Conservation (phyloP, 2,329 filamentous ascomycete genomes). For the Zasmidium citrigriseum region DNA sequence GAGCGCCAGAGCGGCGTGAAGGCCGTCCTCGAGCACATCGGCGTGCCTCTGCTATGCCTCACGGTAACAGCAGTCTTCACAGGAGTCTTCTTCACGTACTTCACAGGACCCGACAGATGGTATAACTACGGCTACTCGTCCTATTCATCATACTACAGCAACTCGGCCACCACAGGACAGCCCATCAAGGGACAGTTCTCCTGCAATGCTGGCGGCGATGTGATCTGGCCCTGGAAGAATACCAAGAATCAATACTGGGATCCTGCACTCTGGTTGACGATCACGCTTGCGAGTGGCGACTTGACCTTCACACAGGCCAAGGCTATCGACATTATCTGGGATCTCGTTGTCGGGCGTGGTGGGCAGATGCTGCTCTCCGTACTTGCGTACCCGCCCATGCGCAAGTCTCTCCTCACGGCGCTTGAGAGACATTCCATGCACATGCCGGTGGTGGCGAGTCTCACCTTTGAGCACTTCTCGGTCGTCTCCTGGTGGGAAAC, state of each 20-base stretch:
- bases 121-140: neutral
- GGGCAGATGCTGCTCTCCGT: constrained; percentile 14
- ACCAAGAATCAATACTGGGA: constrained; percentile 12
- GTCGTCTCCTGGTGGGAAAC: constrained; percentile 2
- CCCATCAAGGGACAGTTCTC: neutral
- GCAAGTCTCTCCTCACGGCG: constrained; percentile 1
- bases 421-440: constrained; percentile 4
- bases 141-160: neutral
- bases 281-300: constrained; percentile 14
- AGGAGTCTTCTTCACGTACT: neutral
- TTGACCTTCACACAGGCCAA: constrained; percentile 15
- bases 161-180: neutral
- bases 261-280: constrained; percentile 9
- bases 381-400: constrained; percentile 3
- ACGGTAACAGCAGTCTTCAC: neutral
- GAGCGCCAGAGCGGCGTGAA: neutral
- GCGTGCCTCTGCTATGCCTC: constrained; percentile 3
- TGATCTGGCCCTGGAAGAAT: neutral
- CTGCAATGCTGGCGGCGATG: constrained; percentile 10
- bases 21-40: constrained; percentile 3
- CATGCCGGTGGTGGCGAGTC: constrained; percentile 2
- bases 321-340: constrained; percentile 21
- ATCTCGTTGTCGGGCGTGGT: constrained; percentile 13
- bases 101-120: neutral
- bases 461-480: constrained; percentile 8